Evolutionary conservation across 331 rosid genomes (phyloP).

Genomic region (Quercus tomentella): DNA sequence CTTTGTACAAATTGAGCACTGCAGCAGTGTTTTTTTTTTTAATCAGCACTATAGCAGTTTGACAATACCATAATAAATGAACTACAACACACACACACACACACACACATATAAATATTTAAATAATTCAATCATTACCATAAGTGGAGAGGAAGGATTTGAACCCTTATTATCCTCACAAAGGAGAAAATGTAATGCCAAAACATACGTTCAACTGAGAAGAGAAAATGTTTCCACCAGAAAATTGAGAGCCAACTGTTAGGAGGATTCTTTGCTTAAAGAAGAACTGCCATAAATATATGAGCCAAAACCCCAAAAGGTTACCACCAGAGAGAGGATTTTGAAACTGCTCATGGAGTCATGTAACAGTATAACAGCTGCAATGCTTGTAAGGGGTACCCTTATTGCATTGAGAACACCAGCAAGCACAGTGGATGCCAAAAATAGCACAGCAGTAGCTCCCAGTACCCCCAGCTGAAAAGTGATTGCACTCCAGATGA

Average conservation of each 20-base stretch:
- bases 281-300: constrained; percentile 74
- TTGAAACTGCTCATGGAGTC: constrained; percentile 95
- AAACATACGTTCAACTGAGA: neutral
- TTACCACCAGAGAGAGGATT: constrained; percentile 70
- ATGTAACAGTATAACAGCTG: constrained; percentile 67
- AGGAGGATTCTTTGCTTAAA: constrained; percentile 12
- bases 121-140: no score
- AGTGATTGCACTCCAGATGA: constrained; percentile 68
- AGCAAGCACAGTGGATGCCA: constrained; percentile 65
- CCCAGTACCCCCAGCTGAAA: constrained; percentile 77
- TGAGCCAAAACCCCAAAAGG: constrained; percentile 84
- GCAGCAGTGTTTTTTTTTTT: neutral
- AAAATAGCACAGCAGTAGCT: constrained; percentile 70
- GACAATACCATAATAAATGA: neutral
- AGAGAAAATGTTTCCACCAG: neutral
- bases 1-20: neutral
- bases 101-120: no score
- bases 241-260: neutral
- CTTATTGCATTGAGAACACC: constrained; percentile 85
- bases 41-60: neutral
- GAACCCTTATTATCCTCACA: no score
- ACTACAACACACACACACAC: neutral
- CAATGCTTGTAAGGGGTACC: constrained; percentile 85
- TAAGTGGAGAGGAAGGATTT: no score
- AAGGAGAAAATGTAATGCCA: no score